Evolutionary conservation across 2,329 filamentous ascomycete species (phyloP).

Genomic region (Colletotrichum sp.): DNA sequence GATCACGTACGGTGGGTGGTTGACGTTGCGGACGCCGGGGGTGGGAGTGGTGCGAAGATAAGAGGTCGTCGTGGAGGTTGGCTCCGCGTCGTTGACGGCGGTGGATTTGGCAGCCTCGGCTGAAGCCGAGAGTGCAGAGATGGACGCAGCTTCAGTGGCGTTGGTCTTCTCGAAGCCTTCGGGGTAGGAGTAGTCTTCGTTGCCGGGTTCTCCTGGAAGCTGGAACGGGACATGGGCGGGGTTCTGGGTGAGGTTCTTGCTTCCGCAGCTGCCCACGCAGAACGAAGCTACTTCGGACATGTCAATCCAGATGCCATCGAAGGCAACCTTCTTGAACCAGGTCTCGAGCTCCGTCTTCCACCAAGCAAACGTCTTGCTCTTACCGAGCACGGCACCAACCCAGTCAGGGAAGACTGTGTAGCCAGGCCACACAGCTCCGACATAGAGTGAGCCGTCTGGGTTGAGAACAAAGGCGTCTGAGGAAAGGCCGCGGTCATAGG

Average conservation of each 20-base stretch:
- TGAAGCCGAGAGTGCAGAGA: slow-evolving; percentile 54
- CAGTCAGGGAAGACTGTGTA: slow-evolving; percentile 76
- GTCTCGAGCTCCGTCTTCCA: slow-evolving; percentile 68
- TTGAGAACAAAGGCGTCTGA: slow-evolving; percentile 61
- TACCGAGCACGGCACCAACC: slow-evolving; percentile 65
- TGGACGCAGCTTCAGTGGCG: slow-evolving; percentile 67
- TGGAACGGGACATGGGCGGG: slow-evolving; percentile 63
- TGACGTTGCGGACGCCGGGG: slow-evolving; percentile 68
- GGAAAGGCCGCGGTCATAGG: slow-evolving; percentile 67
- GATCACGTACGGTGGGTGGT: slow-evolving; percentile 78
- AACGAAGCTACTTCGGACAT: slow-evolving; percentile 67
- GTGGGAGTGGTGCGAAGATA: slow-evolving; percentile 57
- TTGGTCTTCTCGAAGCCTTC: slow-evolving; percentile 59
- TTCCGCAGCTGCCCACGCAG: slow-evolving; percentile 76
- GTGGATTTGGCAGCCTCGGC: slow-evolving; percentile 30
- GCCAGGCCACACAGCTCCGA: slow-evolving; percentile 77
- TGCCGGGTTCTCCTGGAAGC: slow-evolving; percentile 63
- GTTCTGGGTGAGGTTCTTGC: slow-evolving; percentile 64
- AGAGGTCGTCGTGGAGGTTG: slow-evolving; percentile 38
- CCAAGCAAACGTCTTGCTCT: slow-evolving; percentile 68
- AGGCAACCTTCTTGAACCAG: slow-evolving; percentile 59
- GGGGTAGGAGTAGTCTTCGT: slow-evolving; percentile 58
- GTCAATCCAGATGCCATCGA: slow-evolving; percentile 63
- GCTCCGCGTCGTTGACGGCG: slow-evolving; percentile 24
- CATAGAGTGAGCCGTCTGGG: slow-evolving; percentile 60